Conservation (phyloP, 2,329 filamentous ascomycete genomes). For the Fusarium buharicum region DNA sequence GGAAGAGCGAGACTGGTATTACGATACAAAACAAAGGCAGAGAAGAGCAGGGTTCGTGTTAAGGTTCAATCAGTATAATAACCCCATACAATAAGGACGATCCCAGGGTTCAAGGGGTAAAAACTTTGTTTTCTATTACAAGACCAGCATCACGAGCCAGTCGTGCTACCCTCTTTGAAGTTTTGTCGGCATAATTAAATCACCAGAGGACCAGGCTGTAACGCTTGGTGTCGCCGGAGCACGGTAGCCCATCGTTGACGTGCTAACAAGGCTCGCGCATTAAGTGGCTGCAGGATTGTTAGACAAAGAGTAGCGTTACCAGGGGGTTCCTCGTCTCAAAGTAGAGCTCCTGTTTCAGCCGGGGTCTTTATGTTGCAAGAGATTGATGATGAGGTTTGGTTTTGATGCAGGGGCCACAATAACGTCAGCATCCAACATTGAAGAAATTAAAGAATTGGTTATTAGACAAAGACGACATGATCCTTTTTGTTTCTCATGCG, state of each 20-base stretch:
- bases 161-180: conserved; percentile 2
- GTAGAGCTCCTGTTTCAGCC: conserved; percentile 35
- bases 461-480: conserved; percentile 9
- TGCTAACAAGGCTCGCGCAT: conserved; percentile 25
- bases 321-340: conserved; percentile 30
- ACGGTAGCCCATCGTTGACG: conserved; percentile 14
- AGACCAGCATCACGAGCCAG: conserved; percentile 21
- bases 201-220: conserved; percentile 4
- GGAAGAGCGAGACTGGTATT: conserved; percentile 28
- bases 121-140: neutral
- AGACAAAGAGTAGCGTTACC: conserved; percentile 13
- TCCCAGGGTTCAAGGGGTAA: conserved; percentile 29
- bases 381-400: conserved; percentile 24
- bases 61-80: too few relatives aligned
- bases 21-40: conserved; percentile 24
- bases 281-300: conserved; percentile 24
- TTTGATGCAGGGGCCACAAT: conserved; percentile 24
- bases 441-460: conserved; percentile 17
- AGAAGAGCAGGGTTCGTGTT: conserved; percentile 19
- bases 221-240: conserved; percentile 17
- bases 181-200: neutral
- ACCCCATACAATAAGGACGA: conserved; percentile 19
- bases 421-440: neutral
- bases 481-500: conserved; percentile 17
- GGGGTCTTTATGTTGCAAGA: conserved; percentile 27